Evolutionary conservation across 768 basidiomycete species (phyloP), one percentile per base, ranked within the genome.

Genomic region (Tricholoma flavovirens): DNA sequence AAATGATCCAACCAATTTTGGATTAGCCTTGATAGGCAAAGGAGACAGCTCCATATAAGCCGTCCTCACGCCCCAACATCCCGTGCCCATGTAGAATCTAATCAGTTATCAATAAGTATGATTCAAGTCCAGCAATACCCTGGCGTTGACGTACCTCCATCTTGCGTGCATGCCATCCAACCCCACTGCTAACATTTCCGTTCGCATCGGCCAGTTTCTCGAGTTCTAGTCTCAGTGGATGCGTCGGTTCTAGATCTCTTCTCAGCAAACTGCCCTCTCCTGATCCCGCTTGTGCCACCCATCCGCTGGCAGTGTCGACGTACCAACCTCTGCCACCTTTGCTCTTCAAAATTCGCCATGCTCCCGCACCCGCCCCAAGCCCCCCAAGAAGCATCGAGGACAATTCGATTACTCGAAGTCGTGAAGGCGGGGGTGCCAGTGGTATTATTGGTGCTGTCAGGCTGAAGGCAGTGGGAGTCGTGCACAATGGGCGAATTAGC

Each of bases 311-410:
- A 0, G 87, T 82, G 68, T 98, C 90, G 51, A 95, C 92, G 65
- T 93, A 97, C 94, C 95, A 98, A 3, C 93, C 94, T 21, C 96
- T 74, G 1, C 93, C 88, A 7, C 96, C 96, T 68, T 97, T 97
- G 65, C 91, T 93, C 56, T 83, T 78, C n/a, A 98, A 77, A 57
- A 90, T 87, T 52, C 87, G 81, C 96, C 96, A 99, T 29, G 88
- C 74, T 4, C 86, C 89, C 0, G 85, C 90, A 4, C 92, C 93
- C 1, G 79, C 80, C 6, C 91, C 91, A 2, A 96, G 76, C 4
- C 80, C 81, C 48, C 81, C 76, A 5, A 98, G 78, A 61, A 91
- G 77, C 19, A 80, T 75, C 14, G 83, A 80, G 29, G 88, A 84
- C 12, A 98, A 73, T 71, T 99, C 96, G 53, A 99, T 80, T 26